Evolutionary conservation across 768 basidiomycete genomes (phyloP).

Genomic region (Amanita thiersii): DNA sequence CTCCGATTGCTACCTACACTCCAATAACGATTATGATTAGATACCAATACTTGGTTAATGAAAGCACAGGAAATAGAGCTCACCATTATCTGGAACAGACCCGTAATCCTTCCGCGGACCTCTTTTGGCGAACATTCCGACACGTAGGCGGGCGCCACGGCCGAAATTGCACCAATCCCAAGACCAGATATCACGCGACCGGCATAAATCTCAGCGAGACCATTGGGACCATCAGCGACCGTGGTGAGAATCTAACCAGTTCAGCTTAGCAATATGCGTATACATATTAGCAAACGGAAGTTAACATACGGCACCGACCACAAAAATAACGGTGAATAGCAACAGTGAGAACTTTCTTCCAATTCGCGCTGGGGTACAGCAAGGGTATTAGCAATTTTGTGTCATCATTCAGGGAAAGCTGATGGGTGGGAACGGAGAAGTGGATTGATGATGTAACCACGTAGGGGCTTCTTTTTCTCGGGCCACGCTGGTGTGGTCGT

Average conservation of each 20-base stretch:
- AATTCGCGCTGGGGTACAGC: constrained; percentile 36
- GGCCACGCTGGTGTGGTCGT: no score
- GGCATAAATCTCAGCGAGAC: constrained; percentile 64
- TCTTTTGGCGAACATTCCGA: constrained; percentile 85
- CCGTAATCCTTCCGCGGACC: constrained; percentile 79
- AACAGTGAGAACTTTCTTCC: constrained; percentile 64
- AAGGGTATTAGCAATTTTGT: background rate
- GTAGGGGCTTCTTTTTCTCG: background rate
- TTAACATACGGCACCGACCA: constrained; percentile 61
- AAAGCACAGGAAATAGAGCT: constrained; percentile 1
- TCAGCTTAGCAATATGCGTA: background rate
- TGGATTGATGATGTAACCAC: background rate
- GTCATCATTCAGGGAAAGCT: background rate
- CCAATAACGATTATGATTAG: background rate
- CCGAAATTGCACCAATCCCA: constrained; percentile 76
- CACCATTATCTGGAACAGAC: constrained; percentile 81
- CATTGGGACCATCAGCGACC: constrained; percentile 45
- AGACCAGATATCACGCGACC: constrained; percentile 77
- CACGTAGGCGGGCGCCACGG: constrained; percentile 81
- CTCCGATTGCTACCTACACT: constrained; percentile 59
- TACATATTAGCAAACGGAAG: no score
- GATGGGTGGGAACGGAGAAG: background rate
- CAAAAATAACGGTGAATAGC: constrained; percentile 53
- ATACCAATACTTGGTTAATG: background rate
- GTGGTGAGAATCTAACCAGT: constrained; percentile 57